Percentiles rank a stretch among this genome's conserved stretches.
phyloP scores from a whole-genome alignment of 768 basidiomycete genomes.

The Lactarius evosmus region DNA sequence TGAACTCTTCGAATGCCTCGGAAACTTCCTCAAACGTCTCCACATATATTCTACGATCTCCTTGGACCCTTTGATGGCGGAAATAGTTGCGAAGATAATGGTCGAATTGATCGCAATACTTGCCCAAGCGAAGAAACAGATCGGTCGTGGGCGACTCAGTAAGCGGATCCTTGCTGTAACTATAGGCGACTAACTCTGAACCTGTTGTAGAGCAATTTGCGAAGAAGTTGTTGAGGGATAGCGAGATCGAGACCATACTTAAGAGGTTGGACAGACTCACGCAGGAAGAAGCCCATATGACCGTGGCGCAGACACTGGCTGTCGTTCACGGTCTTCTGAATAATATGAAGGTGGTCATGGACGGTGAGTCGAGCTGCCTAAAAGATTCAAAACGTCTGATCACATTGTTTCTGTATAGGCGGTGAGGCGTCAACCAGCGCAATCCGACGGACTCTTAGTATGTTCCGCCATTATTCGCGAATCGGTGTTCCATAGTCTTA shows the following conservation, averaged over 20 bases:
- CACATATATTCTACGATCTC: not conserved
- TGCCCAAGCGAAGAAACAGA: not conserved
- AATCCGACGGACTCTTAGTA: too few relatives aligned
- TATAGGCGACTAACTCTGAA: not conserved
- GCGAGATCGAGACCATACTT: not conserved
- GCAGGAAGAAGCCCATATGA: not conserved
- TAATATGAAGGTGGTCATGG: not conserved
- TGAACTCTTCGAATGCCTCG: conserved; percentile 5
- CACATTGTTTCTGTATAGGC: too few relatives aligned
- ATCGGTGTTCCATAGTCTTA: too few relatives aligned
- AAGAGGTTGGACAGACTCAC: not conserved
- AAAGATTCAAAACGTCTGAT: too few relatives aligned
- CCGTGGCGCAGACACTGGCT: not conserved
- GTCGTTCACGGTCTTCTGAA: not conserved
- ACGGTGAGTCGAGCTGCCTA: not conserved
- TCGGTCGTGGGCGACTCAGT: not conserved
- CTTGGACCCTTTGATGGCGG: not conserved
- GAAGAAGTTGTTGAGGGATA: not conserved
- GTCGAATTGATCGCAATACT: not conserved
- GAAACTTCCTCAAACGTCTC: conserved; percentile 8
- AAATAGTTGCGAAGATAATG: not conserved
- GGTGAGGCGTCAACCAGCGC: too few relatives aligned
- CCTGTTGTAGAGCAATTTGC: not conserved
- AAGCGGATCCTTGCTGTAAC: not conserved
- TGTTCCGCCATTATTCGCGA: too few relatives aligned